A percentile compares a stretch with the other conserved stretches of the same genome.
These are phyloP conservation scores for Trichoderma hamatum DNA, from an alignment of 2,329 filamentous ascomycete genomes.

Conservation along the genomic window DNA sequence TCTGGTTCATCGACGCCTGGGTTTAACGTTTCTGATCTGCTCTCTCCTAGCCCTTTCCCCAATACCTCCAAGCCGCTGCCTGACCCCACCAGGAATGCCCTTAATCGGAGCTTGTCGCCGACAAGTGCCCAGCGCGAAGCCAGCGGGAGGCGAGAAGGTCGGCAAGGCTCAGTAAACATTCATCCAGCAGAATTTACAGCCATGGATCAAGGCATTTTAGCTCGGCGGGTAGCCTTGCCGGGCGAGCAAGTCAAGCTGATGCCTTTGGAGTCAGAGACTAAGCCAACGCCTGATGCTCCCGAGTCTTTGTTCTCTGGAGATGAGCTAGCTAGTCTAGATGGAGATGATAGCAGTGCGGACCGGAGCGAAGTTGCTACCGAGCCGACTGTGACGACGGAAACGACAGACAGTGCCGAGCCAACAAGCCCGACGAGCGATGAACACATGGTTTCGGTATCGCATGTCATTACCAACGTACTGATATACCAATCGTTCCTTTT, in stretches of 20 bases:
- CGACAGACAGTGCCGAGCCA: conserved; percentile 27
- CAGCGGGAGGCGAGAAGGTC: conserved; percentile 37
- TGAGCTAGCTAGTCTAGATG: conserved; percentile 27
- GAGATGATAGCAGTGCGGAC: conserved; percentile 29
- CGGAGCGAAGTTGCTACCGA: conserved; percentile 32
- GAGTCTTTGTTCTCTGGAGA: conserved; percentile 27
- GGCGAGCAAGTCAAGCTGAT: conserved; percentile 48
- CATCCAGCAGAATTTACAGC: conserved; percentile 65
- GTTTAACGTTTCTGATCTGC: conserved; percentile 31
- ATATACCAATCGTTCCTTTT: conserved; percentile 79
- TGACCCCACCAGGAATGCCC: conserved; percentile 32
- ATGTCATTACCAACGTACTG: conserved; percentile 78
- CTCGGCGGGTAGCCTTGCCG: conserved; percentile 56
- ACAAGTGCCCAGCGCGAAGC: conserved; percentile 38
- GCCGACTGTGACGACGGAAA: conserved; percentile 32
- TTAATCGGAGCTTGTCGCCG: conserved; percentile 49
- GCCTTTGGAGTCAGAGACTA: conserved; percentile 50
- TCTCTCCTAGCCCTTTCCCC: conserved; percentile 39
- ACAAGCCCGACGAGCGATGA: conserved; percentile 24
- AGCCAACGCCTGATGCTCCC: conserved; percentile 34
- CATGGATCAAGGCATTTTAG: conserved; percentile 64
- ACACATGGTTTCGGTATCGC: conserved; percentile 67
- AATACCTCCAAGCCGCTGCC: conserved; percentile 50
- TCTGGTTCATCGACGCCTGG: conserved; percentile 40
- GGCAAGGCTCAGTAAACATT: conserved; percentile 45